A percentile compares a stretch with the other conserved stretches of the same genome.
Evolutionary conservation across 208 protist species (phyloP).

Genomic region (Acanthamoeba castellanii): DNA sequence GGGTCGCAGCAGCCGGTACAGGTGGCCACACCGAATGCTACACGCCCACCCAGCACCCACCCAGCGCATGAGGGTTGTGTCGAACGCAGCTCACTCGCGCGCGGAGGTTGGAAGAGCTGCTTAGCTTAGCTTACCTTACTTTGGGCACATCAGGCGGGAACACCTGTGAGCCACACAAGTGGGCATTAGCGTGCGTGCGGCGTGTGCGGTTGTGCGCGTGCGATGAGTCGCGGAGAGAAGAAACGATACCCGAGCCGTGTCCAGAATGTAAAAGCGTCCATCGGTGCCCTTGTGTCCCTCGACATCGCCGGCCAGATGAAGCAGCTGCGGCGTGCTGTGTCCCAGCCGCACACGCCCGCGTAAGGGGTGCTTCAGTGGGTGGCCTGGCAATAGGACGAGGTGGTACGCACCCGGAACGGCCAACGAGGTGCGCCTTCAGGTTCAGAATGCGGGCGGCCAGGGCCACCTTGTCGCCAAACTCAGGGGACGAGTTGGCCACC

Average conservation of each 20-base stretch:
- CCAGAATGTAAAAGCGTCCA: slow-evolving; percentile 57
- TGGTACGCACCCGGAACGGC: neutral
- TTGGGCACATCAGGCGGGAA: neutral
- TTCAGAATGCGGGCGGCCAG: neutral
- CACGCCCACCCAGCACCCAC: neutral
- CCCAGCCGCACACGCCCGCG: neutral
- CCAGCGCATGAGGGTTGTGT: no score
- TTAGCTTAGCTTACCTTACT: neutral
- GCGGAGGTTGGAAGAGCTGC: no score
- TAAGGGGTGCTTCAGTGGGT: neutral
- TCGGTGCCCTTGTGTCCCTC: slow-evolving; percentile 65
- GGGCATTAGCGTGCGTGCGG: no score
- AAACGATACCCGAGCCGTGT: neutral
- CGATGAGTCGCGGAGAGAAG: neutral
- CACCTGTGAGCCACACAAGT: no score
- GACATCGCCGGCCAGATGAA: slow-evolving; percentile 23
- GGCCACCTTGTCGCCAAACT: neutral
- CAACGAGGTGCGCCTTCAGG: slow-evolving; percentile 7
- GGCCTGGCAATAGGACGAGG: neutral
- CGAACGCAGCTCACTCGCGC: no score
- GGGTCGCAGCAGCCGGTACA: neutral
- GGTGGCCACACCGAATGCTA: neutral
- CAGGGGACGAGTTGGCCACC: neutral
- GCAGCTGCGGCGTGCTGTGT: neutral
- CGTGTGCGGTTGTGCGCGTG: no score